Percentiles rank a stretch among this genome's conserved stretches.
Conservation (phyloP, 2,329 filamentous ascomycete species). For the Dichotomopilus funicola region DNA sequence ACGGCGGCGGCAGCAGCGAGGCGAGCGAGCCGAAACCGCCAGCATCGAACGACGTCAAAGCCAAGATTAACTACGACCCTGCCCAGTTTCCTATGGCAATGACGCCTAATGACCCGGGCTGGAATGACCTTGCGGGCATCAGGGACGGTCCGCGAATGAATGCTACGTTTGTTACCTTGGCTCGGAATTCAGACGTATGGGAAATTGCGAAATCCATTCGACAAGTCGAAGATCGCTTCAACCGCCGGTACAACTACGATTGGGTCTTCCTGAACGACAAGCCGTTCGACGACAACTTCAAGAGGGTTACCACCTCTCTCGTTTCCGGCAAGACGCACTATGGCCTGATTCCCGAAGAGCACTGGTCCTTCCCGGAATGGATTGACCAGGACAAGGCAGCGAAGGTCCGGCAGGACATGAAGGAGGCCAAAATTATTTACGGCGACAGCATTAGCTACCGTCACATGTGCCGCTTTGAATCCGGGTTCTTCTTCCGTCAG, state of each 20-base stretch:
- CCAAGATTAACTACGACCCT: slow-evolving; percentile 31
- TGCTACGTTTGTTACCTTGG: slow-evolving; percentile 93
- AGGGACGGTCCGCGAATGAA: slow-evolving; percentile 75
- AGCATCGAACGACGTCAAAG: slow-evolving; percentile 20
- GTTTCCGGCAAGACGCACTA: slow-evolving; percentile 93
- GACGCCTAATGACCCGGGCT: slow-evolving; percentile 46
- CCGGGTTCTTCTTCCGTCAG: slow-evolving; percentile 98
- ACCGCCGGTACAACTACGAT: slow-evolving; percentile 92
- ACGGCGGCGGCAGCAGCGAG: too few species aligned
- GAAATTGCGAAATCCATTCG: slow-evolving; percentile 95
- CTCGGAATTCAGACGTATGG: slow-evolving; percentile 90
- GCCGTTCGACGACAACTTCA: slow-evolving; percentile 89
- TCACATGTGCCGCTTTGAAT: slow-evolving; percentile 99
- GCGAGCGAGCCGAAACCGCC: neutral
- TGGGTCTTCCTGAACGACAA: slow-evolving; percentile 99
- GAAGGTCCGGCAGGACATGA: slow-evolving; percentile 91
- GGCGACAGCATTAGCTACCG: slow-evolving; percentile 95
- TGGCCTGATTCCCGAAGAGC: slow-evolving; percentile 79
- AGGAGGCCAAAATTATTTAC: slow-evolving; percentile 91
- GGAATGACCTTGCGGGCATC: slow-evolving; percentile 45
- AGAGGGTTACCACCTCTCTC: slow-evolving; percentile 78
- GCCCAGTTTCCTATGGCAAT: slow-evolving; percentile 45
- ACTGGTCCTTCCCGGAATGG: slow-evolving; percentile 95
- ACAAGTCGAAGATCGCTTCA: slow-evolving; percentile 96
- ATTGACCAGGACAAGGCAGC: slow-evolving; percentile 93